Evolutionary conservation across 192 early-diverging fungal species (phyloP), one percentile per base, ranked within the genome.

Genomic region (Helicostylum pulchrum): DNA sequence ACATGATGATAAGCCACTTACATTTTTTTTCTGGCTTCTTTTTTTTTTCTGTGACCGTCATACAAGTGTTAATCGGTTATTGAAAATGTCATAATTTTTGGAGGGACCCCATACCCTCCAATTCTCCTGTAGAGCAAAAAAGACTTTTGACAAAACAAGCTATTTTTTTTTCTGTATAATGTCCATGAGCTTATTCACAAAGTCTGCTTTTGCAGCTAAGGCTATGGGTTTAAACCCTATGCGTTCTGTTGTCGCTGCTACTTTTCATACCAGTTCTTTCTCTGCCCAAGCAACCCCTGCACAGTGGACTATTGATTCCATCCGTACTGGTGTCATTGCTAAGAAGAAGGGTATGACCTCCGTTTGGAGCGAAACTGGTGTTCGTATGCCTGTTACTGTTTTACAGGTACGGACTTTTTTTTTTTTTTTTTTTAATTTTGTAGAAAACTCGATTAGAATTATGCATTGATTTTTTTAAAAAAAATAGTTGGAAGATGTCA

Each of bases 261-360:
- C 60, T 44, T 42, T 75, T 50, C 68, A 70, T 53, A 67, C 58
- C 42, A 69, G 51, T 45, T 46, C 57, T 31, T 21, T 57, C 10
- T n/a, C 34, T 32, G 47, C 46, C 11, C 73, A 75, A 64, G 73
- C 68, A 46, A 48, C 73, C 21, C 34, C 53, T n/a, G 48, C 73
- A 15, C 9, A 47, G 12, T 75, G 73, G 73, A 60, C 64, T 46
- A 20, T 65, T 31, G 62, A 87, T 7, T 88, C 89, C 39, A 63
- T 79, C 70, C 83, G 90, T 26, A 81, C 85, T 15, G 96, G 96
- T 30, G 76, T 92, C 8, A 86, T 99, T 61, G 96, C 87, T 34
- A 76, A 82, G 65, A 99, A 99, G 77, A 85, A 88, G 80, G 96
- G 96, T n/a, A 99, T 97, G 95, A 90, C 89, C 14, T 86, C 87